Percentiles rank a stretch among this genome's conserved stretches.
Conservation (phyloP, 345 rosid genomes). For the Eucalyptus rudis region DNA sequence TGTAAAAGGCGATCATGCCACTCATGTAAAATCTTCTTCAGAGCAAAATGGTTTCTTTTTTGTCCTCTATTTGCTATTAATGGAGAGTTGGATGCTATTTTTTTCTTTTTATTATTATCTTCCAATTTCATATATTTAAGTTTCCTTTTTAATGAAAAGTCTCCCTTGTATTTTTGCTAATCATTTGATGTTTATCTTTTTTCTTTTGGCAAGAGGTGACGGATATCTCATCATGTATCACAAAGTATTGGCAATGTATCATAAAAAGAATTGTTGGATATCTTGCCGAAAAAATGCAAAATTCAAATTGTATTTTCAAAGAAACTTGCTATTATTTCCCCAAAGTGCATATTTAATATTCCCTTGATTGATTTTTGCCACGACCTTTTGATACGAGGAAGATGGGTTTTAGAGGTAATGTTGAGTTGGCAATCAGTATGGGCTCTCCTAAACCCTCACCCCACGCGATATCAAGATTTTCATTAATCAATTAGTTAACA, state of each 20-base stretch:
- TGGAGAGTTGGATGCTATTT: background rate
- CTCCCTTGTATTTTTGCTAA: background rate
- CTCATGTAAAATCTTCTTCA: background rate
- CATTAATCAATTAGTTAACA: no score
- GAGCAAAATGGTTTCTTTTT: background rate
- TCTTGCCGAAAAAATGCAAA: no score
- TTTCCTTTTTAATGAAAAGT: background rate
- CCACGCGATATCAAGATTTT: no score
- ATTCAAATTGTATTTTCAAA: background rate
- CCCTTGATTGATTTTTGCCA: fast-evolving
- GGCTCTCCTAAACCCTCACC: no score
- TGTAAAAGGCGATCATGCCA: background rate
- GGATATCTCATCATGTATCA: background rate
- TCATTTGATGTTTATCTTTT: background rate
- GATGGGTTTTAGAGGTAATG: background rate
- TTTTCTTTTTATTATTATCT: no score
- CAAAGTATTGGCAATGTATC: background rate
- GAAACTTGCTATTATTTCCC: background rate
- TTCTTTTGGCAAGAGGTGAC: background rate
- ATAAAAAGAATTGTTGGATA: no score
- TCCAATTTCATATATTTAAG: no score
- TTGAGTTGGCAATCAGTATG: no score
- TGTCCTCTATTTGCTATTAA: background rate
- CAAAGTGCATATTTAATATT: background rate
- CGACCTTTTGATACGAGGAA: fast-evolving